Base-by-base conservation (phyloP, 106 monocot genomes). In the Dioscorea zingiberensis region DNA sequence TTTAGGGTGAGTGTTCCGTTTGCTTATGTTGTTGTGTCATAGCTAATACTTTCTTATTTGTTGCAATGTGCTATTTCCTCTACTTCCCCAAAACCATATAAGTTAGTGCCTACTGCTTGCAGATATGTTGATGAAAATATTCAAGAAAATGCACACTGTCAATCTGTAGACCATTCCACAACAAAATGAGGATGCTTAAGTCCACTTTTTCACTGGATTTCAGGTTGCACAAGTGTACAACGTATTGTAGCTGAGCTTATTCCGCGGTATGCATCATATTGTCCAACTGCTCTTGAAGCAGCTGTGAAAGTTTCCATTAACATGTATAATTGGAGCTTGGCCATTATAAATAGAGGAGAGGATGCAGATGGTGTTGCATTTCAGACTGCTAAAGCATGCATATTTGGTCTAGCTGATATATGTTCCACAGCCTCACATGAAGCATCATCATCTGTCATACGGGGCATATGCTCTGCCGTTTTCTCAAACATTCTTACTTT, bases 271-370 rank as follows among this genome's bases (percentile, higher is more conserved):
- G 85, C 87, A 7, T 74, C 81, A 64, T 88, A 73, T 59, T 98
- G 93, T 27, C 98, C 98, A 21, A 89, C 93, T 71, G 92, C 98
- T 64, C 75, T 98, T 53, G 98, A 98, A 72, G 89, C 89, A 25
- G 89, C 93, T 59, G 71, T 75, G 17, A 84, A 87, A 61, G 93
- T 93, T 44, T 77, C 84, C 44, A 87, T 93, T 57, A 87, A 86
- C 68, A 92, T 98, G 98, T 75, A 98, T 27, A 93, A 86, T 80
- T 86, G 86, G 86, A 93, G 78, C 77, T 71, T 93, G 63, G 64
- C 72, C 57, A 75, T 80, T 45, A 74, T 93, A 78, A 73, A 72
- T 58, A 89, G 75, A 73, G 89, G 86, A 68, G 93, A 98, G 28
- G 93, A 98, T 89, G 63, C 58, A 0, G 86, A 89, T 74, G 64